Conservation (phyloP, 176 grass and related monocot species). For the Oryza punctata region DNA sequence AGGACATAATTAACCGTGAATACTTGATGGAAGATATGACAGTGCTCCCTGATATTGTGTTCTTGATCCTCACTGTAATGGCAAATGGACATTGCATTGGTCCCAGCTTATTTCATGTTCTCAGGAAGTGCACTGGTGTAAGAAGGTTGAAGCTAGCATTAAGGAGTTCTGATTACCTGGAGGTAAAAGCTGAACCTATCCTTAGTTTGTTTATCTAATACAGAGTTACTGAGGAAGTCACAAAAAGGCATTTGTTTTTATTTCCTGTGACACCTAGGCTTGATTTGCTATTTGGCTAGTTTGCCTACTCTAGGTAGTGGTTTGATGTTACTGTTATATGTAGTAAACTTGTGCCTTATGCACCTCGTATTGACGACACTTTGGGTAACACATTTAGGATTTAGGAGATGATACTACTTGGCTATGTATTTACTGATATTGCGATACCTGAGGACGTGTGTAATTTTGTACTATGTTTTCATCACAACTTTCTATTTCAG, state of each 20-base stretch:
- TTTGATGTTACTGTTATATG: neutral
- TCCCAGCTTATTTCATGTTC: slow-evolving; percentile 20
- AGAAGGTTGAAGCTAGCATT: neutral
- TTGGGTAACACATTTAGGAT: neutral
- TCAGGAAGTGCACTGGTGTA: slow-evolving; percentile 14
- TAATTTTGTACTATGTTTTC: neutral
- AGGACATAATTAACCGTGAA: neutral
- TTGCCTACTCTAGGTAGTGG: neutral
- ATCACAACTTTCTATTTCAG: neutral
- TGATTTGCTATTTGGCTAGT: neutral
- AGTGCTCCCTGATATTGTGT: neutral
- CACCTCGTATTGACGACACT: neutral
- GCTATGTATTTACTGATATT: neutral
- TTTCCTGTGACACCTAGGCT: neutral
- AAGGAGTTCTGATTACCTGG: neutral
- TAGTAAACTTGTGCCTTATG: neutral
- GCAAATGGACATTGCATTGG: slow-evolving; percentile 20
- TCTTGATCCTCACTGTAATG: neutral
- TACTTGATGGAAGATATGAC: slow-evolving; percentile 39
- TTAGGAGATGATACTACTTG: neutral
- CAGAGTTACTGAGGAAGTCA: too few relatives aligned
- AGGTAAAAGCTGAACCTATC: slow-evolving; percentile 12
- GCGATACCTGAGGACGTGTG: neutral
- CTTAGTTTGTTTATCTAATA: too few relatives aligned
- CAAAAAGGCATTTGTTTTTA: too few relatives aligned